Percentiles rank a stretch among this genome's conserved stretches.
Evolutionary conservation across 1,284 basidiomycete species (phyloP).

Genomic region (Naganishia sp.): DNA sequence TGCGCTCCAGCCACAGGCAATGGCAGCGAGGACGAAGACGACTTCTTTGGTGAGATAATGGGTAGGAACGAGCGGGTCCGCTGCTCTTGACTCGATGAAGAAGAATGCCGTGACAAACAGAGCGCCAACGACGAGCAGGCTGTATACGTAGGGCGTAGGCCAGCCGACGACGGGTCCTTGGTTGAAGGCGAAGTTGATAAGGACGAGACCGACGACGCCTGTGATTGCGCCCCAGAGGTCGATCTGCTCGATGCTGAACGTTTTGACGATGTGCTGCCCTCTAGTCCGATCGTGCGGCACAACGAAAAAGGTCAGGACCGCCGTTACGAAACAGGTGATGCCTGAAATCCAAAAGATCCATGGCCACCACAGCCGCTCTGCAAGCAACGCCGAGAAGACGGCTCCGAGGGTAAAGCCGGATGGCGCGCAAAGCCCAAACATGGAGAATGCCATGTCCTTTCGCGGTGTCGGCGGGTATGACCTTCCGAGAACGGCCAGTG

Average conservation of each 20-base stretch:
- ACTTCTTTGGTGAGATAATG: conserved; percentile 37
- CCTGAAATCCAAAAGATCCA: conserved; percentile 43
- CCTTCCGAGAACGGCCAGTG: conserved; percentile 39
- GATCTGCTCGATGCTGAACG: conserved; percentile 1
- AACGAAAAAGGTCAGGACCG: conserved; percentile 32
- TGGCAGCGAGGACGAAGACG: conserved; percentile 38
- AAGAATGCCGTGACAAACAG: conserved; percentile 37
- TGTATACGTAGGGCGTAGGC: conserved; percentile 39
- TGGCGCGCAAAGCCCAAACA: conserved; percentile 41
- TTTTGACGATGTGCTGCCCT: conserved; percentile 7
- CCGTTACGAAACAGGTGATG: conserved; percentile 36
- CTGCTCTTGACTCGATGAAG: conserved; percentile 38
- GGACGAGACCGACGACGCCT: conserved; percentile 37
- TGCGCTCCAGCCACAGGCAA: conserved; percentile 43
- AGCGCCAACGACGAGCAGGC: conserved; percentile 38
- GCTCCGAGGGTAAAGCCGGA: conserved; percentile 41
- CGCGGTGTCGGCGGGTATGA: conserved; percentile 38
- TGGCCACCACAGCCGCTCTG: conserved; percentile 25
- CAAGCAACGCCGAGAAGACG: conserved; percentile 37
- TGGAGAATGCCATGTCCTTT: conserved; percentile 40
- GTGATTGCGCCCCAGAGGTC: conserved; percentile 34
- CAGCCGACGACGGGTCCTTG: conserved; percentile 42
- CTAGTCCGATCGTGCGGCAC: conserved; percentile 34
- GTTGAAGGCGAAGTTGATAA: conserved; percentile 45
- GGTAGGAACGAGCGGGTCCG: conserved; percentile 39